A percentile compares a stretch with the other conserved stretches of the same genome.
Conservation (phyloP, 306 rosid genomes). For the Lagenaria siceraria region DNA sequence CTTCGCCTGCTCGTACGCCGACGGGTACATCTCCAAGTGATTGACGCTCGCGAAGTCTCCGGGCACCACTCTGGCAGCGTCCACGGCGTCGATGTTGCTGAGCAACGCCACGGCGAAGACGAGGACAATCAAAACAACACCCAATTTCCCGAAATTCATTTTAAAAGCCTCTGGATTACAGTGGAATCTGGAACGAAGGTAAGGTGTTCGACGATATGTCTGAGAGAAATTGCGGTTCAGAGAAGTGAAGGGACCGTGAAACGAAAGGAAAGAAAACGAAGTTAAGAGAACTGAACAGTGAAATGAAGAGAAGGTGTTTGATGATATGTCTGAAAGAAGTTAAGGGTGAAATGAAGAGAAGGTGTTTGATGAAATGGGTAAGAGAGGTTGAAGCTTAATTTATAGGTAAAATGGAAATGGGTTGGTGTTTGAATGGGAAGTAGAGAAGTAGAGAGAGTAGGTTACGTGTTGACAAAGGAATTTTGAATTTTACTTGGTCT, state of each 20-base stretch:
- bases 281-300: background rate
- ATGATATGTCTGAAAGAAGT: background rate
- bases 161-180: background rate
- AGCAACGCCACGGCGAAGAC: background rate
- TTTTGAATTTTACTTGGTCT: background rate
- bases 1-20: slow-evolving; percentile 11
- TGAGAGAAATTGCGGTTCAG: background rate
- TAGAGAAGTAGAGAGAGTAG: background rate
- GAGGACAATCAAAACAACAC: slow-evolving; percentile 7
- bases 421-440: background rate
- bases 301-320: background rate
- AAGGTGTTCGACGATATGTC: background rate
- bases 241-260: too few relatives aligned
- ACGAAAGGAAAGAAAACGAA: background rate
- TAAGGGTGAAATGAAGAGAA: background rate
- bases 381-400: background rate
- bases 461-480: slow-evolving; percentile 21
- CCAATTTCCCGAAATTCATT: slow-evolving; percentile 11
- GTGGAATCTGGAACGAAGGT: background rate
- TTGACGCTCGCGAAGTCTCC: slow-evolving; percentile 17
- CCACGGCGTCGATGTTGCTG: slow-evolving; percentile 5
- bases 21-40: slow-evolving; percentile 14
- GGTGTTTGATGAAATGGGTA: background rate
- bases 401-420: background rate
- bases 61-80: slow-evolving; percentile 17